Conservation (phyloP, 495 filamentous ascomycete genomes). For the Neurospora discreta region DNA sequence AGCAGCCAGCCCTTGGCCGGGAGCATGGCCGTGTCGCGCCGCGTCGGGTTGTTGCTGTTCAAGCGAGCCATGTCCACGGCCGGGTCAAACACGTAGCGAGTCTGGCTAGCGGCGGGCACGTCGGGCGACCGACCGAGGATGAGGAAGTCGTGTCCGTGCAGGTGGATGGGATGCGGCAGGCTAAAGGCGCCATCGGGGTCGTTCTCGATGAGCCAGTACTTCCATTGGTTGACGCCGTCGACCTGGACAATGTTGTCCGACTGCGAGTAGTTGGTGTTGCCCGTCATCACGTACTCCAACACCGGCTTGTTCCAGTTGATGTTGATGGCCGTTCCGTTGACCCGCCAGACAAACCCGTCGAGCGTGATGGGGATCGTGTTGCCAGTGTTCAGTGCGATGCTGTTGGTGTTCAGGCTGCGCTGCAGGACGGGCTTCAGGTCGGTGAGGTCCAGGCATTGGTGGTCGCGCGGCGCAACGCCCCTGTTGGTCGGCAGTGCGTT, state of each 20-base stretch:
- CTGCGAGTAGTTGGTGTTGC: conserved; percentile 25
- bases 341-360: conserved; percentile 28
- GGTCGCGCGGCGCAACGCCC: conserved; percentile 16
- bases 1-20: conserved; percentile 32
- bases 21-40: conserved; percentile 51
- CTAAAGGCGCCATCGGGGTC: conserved; percentile 29
- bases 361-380: conserved; percentile 23
- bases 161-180: conserved; percentile 36
- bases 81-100: conserved; percentile 24
- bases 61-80: conserved; percentile 15
- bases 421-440: conserved; percentile 23
- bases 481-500: conserved; percentile 17
- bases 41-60: conserved; percentile 40
- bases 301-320: conserved; percentile 35
- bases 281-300: conserved; percentile 23
- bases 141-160: conserved; percentile 48
- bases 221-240: conserved; percentile 31
- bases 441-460: conserved; percentile 20
- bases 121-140: conserved; percentile 35
- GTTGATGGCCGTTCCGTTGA: conserved; percentile 28
- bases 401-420: conserved; percentile 15
- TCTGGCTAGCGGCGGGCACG: conserved; percentile 4
- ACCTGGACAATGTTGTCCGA: conserved; percentile 28
- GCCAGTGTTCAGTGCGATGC: conserved; percentile 11
- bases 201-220: conserved; percentile 42